Evolutionary conservation across 176 grass and related monocot species (phyloP).

Genomic region (Hyparrhenia diplandra): DNA sequence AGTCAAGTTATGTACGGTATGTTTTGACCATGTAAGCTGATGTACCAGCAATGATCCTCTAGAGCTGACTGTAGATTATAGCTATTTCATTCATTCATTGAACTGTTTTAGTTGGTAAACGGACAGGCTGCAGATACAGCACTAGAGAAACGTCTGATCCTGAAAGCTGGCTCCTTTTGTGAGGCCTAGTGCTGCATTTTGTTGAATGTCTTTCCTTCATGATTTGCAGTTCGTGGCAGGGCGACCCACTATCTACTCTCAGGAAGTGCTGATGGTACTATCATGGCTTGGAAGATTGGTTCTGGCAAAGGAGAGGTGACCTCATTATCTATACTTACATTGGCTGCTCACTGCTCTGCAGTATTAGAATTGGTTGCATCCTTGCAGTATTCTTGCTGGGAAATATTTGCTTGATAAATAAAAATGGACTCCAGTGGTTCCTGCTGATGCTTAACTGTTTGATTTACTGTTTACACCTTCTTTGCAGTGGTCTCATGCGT

Average conservation of each 20-base stretch:
- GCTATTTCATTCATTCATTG: not conserved
- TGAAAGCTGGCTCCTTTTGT: too few species aligned
- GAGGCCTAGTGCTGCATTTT: not conserved
- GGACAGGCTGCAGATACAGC: too few species aligned
- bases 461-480: too few species aligned
- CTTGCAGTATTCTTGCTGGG: not conserved
- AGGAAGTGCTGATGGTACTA: conserved; percentile 76
- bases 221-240: conserved; percentile 46
- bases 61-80: not conserved
- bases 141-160: too few species aligned
- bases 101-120: not conserved
- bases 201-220: not conserved
- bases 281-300: conserved; percentile 74
- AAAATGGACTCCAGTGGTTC: not conserved
- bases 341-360: not conserved
- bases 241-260: conserved; percentile 72
- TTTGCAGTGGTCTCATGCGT: too few species aligned
- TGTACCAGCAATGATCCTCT: not conserved
- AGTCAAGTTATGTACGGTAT: not conserved
- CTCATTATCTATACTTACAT: not conserved
- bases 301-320: conserved; percentile 60
- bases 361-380: not conserved
- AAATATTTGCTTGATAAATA: not conserved
- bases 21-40: not conserved
- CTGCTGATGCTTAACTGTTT: too few species aligned